Base-by-base conservation (phyloP, 164 flowering plant species). In the Piper betle region DNA sequence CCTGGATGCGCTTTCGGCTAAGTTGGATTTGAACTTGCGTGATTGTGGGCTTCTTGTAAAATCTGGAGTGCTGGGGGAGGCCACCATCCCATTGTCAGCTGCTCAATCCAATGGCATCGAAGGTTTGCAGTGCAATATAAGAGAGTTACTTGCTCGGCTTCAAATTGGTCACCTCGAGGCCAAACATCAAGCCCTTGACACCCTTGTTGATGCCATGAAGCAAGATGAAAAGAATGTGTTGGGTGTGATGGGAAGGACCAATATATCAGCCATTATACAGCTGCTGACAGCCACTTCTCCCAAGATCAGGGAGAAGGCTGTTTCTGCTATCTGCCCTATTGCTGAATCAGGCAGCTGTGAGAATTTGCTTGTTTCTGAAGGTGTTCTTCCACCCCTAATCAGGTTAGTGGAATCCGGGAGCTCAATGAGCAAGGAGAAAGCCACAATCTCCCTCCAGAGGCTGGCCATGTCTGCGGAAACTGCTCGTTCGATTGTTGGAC, bases 81-180 rank as follows among this genome's bases (percentile, higher is more conserved):
- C 82, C 10, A 72, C 84, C 4, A 57, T 77, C 61, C 84, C 91
- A 57, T 66, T 70, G 38, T 37, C 75, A n/a, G 59, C 67, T 37
- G 56, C 72, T 2, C 70, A 58, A 38, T 70, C 82, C 6, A 37
- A 69, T 2, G 84, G 59, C 64, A 73, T n/a, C 3, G 87, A 80
- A 62, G 65, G 69, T 6, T 17, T 38, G 9, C 66, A 54, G 54
- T 61, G 72, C 58, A 75, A 75, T 62, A 53, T 82, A 19, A 69
- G 83, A 63, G 98, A 88, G 68, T 73, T 92, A 69, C 80, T 92
- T 7, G 98, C 96, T 4, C 72, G 98, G 41, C 96, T 92, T 78
- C 98, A 92, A 75, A 92, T 92, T 40, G 98, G 98, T 12, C 88
- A 85, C 55, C 72, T 85, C 74, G 91, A 92, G 64, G 76, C 95